Evolutionary conservation across 371 early-diverging fungal genomes (phyloP).

Genomic region (Mucor indicus): DNA sequence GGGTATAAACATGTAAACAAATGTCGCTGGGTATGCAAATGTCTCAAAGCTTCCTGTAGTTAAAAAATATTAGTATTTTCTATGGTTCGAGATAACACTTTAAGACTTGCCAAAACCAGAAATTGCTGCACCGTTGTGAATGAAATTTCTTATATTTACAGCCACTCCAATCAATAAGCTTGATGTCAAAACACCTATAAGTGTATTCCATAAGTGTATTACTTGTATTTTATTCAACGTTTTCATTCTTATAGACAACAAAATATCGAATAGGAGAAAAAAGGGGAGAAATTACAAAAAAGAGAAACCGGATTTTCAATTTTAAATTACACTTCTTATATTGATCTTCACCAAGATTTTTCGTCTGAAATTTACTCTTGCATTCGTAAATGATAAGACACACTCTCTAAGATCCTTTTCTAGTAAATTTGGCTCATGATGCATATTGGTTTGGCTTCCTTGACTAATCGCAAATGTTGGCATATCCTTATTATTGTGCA

Average conservation of each 20-base stretch:
- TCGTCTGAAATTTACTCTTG: no score
- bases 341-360: no score
- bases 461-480: no score
- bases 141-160: constrained; percentile 23
- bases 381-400: no score
- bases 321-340: no score
- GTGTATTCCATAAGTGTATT: constrained; percentile 18
- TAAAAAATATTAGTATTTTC: not conserved
- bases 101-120: constrained; percentile 36
- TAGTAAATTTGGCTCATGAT: no score
- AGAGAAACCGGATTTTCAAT: no score
- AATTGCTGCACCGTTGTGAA: constrained; percentile 22
- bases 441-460: no score
- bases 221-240: constrained; percentile 13
- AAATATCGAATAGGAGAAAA: not conserved
- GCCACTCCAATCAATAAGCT: constrained; percentile 23
- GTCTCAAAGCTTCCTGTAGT: constrained; percentile 31
- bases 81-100: not conserved
- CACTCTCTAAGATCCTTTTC: no score
- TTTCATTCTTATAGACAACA: not conserved
- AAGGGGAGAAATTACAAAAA: not conserved
- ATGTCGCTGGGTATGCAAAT: constrained; percentile 42
- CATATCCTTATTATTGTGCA: no score
- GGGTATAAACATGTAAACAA: constrained; percentile 44
- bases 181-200: constrained; percentile 12